Percentiles rank a stretch among this genome's conserved stretches.
Evolutionary conservation across 2,329 filamentous ascomycete species (phyloP).

Genomic region (Neocatenulostroma microsporum): DNA sequence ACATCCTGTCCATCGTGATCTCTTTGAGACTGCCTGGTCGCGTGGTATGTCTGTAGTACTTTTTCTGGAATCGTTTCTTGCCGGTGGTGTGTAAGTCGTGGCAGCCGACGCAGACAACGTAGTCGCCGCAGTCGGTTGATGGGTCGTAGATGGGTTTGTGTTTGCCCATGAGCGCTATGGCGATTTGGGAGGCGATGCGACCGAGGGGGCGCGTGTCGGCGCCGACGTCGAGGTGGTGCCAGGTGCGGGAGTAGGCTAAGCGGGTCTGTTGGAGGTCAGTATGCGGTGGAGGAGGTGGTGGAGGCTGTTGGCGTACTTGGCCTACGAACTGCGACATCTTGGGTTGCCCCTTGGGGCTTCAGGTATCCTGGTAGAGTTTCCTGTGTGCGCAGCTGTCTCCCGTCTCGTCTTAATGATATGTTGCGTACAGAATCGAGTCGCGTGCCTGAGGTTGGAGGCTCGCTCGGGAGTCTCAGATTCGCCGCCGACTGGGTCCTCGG

Average conservation of each 20-base stretch:
- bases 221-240: slow-evolving; percentile 79
- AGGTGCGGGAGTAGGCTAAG: slow-evolving; percentile 90
- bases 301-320: slow-evolving; percentile 6
- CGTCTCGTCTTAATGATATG: too few species aligned
- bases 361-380: too few species aligned
- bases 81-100: slow-evolving; percentile 79
- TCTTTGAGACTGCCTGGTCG: slow-evolving; percentile 76
- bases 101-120: slow-evolving; percentile 86
- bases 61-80: slow-evolving; percentile 87
- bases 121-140: slow-evolving; percentile 97
- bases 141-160: slow-evolving; percentile 98
- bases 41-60: slow-evolving; percentile 91
- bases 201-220: slow-evolving; percentile 68
- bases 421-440: too few species aligned
- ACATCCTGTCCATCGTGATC: slow-evolving; percentile 91
- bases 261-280: slow-evolving; percentile 57
- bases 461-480: too few species aligned
- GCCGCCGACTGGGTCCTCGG: too few species aligned
- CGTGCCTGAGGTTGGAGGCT: too few species aligned
- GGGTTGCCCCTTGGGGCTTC: slow-evolving; percentile 1
- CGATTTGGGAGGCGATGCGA: slow-evolving; percentile 80
- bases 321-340: slow-evolving; percentile 17
- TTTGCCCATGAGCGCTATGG: slow-evolving; percentile 89
- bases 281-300: background rate
- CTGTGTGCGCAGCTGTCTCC: too few species aligned